phyloP scores from a whole-genome alignment of 306 rosid species.

The Lupinus albus region DNA sequence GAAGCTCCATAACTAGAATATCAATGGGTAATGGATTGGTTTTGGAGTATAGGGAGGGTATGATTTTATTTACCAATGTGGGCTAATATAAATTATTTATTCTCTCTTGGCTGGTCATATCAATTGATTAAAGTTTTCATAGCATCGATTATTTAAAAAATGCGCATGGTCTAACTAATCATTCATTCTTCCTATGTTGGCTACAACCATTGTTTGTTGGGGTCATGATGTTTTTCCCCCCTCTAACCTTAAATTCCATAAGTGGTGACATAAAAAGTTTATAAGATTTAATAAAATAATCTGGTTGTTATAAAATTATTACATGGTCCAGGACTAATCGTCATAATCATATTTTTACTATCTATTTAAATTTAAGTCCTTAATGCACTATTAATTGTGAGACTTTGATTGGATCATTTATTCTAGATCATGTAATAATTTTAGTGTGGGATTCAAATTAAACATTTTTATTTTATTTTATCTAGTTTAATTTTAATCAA shows the following conservation, averaged over 20 bases:
- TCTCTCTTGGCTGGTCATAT: slow-evolving; percentile 42
- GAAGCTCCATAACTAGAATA: slow-evolving; percentile 46
- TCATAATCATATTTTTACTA: no score
- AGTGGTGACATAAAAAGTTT: neutral
- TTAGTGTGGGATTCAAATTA: neutral
- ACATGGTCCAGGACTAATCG: no score
- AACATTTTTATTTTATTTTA: neutral
- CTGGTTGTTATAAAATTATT: no score
- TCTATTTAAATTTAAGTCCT: no score
- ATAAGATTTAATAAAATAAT: slow-evolving; percentile 20
- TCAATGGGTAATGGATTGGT: slow-evolving; percentile 27
- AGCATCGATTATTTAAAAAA: slow-evolving; percentile 35
- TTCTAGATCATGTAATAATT: no score
- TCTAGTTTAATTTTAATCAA: neutral
- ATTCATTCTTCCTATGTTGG: slow-evolving; percentile 50
- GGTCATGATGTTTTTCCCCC: slow-evolving; percentile 43
- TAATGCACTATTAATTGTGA: no score
- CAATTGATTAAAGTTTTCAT: slow-evolving; percentile 47
- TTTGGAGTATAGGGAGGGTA: slow-evolving; percentile 29
- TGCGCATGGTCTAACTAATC: slow-evolving; percentile 57
- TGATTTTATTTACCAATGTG: slow-evolving; percentile 46
- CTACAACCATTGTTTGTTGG: slow-evolving; percentile 45
- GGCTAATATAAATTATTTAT: slow-evolving; percentile 36
- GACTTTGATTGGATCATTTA: no score
- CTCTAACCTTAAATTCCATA: slow-evolving; percentile 34